These are phyloP conservation scores for Cordia subcordata DNA, from an alignment of 257 asterid species.

Conservation along the genomic window DNA sequence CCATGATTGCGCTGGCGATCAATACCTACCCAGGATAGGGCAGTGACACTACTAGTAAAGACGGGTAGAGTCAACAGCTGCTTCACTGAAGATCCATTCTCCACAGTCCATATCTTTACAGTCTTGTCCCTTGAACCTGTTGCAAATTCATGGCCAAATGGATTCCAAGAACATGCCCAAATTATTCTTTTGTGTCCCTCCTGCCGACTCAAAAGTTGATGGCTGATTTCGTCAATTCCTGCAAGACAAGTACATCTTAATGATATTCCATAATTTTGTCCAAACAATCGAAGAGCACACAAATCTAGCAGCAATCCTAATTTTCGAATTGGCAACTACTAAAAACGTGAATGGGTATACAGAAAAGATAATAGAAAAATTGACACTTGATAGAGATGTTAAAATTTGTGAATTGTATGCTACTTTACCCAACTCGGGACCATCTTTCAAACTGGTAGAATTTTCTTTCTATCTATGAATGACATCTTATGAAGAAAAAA, in stretches of 20 bases:
- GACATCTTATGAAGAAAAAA: too few species aligned
- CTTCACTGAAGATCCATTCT: constrained; percentile 49
- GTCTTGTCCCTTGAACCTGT: constrained; percentile 94
- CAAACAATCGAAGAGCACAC: too few species aligned
- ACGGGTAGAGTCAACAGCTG: constrained; percentile 55
- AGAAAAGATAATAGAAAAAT: too few species aligned
- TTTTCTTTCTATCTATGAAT: too few species aligned
- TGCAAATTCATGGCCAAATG: constrained; percentile 73
- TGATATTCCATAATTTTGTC: too few species aligned
- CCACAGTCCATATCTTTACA: constrained; percentile 74
- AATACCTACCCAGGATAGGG: constrained; percentile 73
- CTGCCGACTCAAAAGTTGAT: constrained; percentile 53
- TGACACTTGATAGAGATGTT: too few species aligned
- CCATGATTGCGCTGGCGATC: constrained; percentile 45
- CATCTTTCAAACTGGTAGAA: too few species aligned
- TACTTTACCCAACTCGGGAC: too few species aligned
- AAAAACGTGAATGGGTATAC: background rate
- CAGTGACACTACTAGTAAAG: constrained; percentile 74
- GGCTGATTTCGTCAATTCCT: constrained; percentile 52
- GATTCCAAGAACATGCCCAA: constrained; percentile 98
- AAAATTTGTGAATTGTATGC: too few species aligned
- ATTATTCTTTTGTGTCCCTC: constrained; percentile 93
- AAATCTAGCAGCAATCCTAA: too few species aligned
- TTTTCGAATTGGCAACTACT: too few species aligned
- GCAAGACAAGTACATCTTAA: too few species aligned